These are phyloP conservation scores for Fraxinus anomala DNA, from an alignment of 257 asterid genomes.

Conservation along the genomic window DNA sequence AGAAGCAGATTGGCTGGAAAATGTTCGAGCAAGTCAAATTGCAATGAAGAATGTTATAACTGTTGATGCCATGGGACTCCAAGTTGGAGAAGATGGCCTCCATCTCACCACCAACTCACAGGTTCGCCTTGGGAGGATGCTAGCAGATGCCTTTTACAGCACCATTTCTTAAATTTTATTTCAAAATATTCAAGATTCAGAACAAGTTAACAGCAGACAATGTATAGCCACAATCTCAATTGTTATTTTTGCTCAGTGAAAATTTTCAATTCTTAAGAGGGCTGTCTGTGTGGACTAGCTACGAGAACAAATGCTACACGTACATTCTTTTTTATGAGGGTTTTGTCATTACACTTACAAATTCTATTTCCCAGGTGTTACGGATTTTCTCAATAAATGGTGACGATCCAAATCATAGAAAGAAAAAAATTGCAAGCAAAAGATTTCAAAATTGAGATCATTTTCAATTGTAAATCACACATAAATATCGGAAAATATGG, in stretches of 20 bases:
- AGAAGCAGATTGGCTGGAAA: constrained; percentile 43
- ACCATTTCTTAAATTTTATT: neutral
- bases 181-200: neutral
- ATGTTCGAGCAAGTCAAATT: constrained; percentile 59
- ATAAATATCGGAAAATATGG: too few species aligned
- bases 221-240: neutral
- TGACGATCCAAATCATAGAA: neutral
- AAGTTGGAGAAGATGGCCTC: constrained; percentile 42
- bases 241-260: neutral
- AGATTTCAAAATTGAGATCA: neutral
- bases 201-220: neutral
- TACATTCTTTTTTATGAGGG: too few species aligned
- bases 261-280: too few species aligned
- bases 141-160: constrained; percentile 48
- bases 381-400: neutral
- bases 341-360: neutral
- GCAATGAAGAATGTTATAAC: constrained; percentile 46
- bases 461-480: neutral
- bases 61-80: constrained; percentile 68
- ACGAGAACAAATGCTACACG: too few species aligned
- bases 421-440: too few species aligned
- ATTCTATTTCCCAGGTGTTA: neutral
- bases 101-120: constrained; percentile 59
- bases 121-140: constrained; percentile 54
- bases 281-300: neutral